These are phyloP conservation scores for Leucogyrophana mollusca DNA, from an alignment of 768 basidiomycete genomes.

Conservation along the genomic window DNA sequence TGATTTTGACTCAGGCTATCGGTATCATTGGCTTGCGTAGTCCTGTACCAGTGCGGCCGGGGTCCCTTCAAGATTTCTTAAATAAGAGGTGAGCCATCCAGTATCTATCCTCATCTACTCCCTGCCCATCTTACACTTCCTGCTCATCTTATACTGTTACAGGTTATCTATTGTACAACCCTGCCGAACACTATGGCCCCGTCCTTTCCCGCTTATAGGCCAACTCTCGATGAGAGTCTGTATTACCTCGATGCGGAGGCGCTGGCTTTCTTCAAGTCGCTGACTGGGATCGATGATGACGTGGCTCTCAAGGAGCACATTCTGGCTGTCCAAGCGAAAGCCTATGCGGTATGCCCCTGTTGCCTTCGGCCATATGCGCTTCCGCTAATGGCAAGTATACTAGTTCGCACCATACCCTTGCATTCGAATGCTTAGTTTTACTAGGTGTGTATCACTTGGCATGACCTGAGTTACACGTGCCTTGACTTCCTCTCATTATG, in stretches of 20 bases:
- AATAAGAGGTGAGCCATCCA: too few species aligned
- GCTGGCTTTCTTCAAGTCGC: constrained; percentile 17
- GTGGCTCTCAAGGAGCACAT: constrained; percentile 23
- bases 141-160: too few species aligned
- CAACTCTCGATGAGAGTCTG: constrained; percentile 2
- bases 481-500: not conserved
- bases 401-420: constrained; percentile 25
- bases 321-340: constrained; percentile 22
- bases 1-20: too few species aligned
- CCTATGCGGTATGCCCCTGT: constrained; percentile 16
- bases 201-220: too few species aligned
- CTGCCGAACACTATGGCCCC: too few species aligned
- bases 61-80: too few species aligned
- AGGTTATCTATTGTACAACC: too few species aligned
- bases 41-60: too few species aligned
- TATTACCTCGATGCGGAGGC: constrained; percentile 1
- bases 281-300: constrained; percentile 25
- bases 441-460: constrained; percentile 9
- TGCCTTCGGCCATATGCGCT: not conserved
- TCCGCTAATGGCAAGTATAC: not conserved
- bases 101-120: too few species aligned
- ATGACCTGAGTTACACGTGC: too few species aligned
- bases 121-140: too few species aligned
- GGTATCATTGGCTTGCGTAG: too few species aligned
- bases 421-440: constrained; percentile 21